phyloP scores from a whole-genome alignment of 352 stramenopile species.

The Phytopythium chamaehyphon region DNA sequence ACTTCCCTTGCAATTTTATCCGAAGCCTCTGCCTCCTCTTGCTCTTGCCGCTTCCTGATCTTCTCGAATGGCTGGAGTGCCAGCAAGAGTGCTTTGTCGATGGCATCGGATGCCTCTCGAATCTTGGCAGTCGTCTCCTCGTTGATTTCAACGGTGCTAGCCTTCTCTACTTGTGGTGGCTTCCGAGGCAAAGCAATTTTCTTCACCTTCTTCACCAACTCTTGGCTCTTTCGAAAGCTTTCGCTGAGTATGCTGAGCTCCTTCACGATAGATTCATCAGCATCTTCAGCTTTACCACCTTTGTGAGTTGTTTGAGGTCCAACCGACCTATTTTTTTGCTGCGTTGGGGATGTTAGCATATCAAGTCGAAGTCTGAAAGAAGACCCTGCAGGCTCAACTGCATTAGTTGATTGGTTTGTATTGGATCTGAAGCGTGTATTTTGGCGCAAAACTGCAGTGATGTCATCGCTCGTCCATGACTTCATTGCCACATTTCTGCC shows the following conservation, averaged over 20 bases:
- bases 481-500: neutral
- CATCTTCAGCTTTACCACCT: constrained; percentile 6
- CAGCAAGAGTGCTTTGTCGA: constrained; percentile 39
- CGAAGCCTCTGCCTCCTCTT: constrained; percentile 11
- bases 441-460: constrained; percentile 21
- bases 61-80: constrained; percentile 51
- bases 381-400: neutral
- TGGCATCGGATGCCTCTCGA: constrained; percentile 31
- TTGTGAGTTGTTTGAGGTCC: neutral
- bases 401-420: neutral
- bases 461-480: constrained; percentile 27
- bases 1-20: constrained; percentile 6
- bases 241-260: constrained; percentile 30
- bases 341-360: neutral
- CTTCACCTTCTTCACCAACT: constrained; percentile 13
- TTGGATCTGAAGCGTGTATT: constrained; percentile 29
- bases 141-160: constrained; percentile 10
- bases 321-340: neutral
- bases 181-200: constrained; percentile 4
- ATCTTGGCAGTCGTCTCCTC: constrained; percentile 18
- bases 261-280: constrained; percentile 45
- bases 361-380: neutral
- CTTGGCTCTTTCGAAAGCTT: constrained; percentile 10
- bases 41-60: constrained; percentile 25
- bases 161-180: constrained; percentile 2